A percentile compares a stretch with the other conserved stretches of the same genome.
Evolutionary conservation across 2,329 filamentous ascomycete genomes (phyloP).

Genomic region (Aspergillus tanneri): DNA sequence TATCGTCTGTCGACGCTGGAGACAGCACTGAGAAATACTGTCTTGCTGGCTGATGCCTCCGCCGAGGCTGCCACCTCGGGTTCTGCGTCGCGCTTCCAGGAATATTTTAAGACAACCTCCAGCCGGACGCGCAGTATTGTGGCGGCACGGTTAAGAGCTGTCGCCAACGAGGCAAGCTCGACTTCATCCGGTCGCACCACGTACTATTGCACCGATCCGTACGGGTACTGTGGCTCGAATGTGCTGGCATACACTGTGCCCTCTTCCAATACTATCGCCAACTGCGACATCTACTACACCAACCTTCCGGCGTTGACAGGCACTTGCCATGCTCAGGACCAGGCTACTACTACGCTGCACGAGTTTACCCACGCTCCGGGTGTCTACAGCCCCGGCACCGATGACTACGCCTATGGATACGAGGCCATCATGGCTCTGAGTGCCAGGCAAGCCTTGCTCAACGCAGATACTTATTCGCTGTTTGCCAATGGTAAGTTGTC

Average conservation of each 20-base stretch:
- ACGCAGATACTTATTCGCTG: slow-evolving; percentile 63
- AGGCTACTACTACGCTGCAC: slow-evolving; percentile 64
- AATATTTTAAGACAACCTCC: slow-evolving; percentile 64
- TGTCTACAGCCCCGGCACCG: slow-evolving; percentile 56
- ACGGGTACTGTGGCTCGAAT: slow-evolving; percentile 51
- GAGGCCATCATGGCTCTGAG: slow-evolving; percentile 47
- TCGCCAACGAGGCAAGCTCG: slow-evolving; percentile 58
- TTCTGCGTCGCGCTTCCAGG: slow-evolving; percentile 32
- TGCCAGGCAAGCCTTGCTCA: slow-evolving; percentile 54
- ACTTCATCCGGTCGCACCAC: slow-evolving; percentile 49
- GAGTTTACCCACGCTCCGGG: slow-evolving; percentile 63
- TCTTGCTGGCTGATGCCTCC: slow-evolving; percentile 47
- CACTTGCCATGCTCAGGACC: slow-evolving; percentile 64
- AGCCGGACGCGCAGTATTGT: slow-evolving; percentile 51
- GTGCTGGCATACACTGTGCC: slow-evolving; percentile 64
- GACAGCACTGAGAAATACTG: slow-evolving; percentile 56
- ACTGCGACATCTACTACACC: slow-evolving; percentile 59
- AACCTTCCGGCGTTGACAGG: slow-evolving; percentile 50
- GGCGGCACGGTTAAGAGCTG: slow-evolving; percentile 51
- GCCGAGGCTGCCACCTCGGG: slow-evolving; percentile 51
- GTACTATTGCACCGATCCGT: slow-evolving; percentile 61
- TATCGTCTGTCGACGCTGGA: slow-evolving; percentile 46
- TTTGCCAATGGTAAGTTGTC: slow-evolving; percentile 49
- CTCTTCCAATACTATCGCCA: slow-evolving; percentile 55
- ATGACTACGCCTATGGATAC: slow-evolving; percentile 61